Conservation (phyloP, 1,284 basidiomycete species). For the Moesziomyces antarcticus region DNA sequence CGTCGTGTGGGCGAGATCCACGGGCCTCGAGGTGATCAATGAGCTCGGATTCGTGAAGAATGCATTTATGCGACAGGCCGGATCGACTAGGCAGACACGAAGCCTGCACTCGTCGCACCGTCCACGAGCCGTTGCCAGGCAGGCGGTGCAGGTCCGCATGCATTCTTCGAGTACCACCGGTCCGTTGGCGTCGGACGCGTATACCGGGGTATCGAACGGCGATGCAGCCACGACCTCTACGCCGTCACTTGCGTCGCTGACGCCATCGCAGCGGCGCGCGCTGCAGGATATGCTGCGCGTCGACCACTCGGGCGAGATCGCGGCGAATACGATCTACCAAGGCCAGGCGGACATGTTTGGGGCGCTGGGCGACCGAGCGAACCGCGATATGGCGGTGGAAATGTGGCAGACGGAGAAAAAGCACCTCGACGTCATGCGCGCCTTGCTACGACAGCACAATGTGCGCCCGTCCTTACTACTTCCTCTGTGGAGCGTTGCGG, state of each 20-base stretch:
- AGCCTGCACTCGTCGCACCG: constrained; percentile 4
- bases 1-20: constrained; percentile 62
- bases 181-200: constrained; percentile 51
- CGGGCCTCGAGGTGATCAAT: constrained; percentile 65
- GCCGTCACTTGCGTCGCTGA: constrained; percentile 42
- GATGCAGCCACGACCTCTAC: constrained; percentile 26
- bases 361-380: constrained; percentile 45
- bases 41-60: constrained; percentile 63
- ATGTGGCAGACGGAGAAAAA: constrained; percentile 99
- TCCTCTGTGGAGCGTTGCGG: constrained; percentile 84
- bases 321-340: constrained; percentile 67
- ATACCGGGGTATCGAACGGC: constrained; percentile 14
- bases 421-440: constrained; percentile 86
- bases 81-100: constrained; percentile 20
- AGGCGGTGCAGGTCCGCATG: constrained; percentile 5
- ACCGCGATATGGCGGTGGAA: constrained; percentile 73
- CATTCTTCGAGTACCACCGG: constrained; percentile 15
- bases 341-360: constrained; percentile 65
- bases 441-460: constrained; percentile 82
- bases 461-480: constrained; percentile 85
- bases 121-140: background rate
- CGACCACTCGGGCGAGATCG: constrained; percentile 66
- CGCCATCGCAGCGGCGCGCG: constrained; percentile 38
- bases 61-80: constrained; percentile 50
- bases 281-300: constrained; percentile 64